These are phyloP conservation scores for Naganishia vishniacii DNA, from an alignment of 768 basidiomycete species.

Conservation along the genomic window DNA sequence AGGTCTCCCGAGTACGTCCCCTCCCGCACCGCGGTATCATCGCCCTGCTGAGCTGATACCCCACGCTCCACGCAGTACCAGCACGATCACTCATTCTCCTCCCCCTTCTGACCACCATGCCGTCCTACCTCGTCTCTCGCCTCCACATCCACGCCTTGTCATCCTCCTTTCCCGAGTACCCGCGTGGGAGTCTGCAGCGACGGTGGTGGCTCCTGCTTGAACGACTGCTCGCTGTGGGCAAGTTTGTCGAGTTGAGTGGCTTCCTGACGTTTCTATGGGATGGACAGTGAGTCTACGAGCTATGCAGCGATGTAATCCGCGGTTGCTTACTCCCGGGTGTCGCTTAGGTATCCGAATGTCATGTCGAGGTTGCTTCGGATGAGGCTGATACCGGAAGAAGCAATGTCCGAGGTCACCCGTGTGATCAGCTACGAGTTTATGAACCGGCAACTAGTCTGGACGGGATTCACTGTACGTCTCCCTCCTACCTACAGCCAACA, in stretches of 20 bases:
- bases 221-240: conserved; percentile 63
- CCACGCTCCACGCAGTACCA: conserved; percentile 51
- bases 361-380: conserved; percentile 71
- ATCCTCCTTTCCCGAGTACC: conserved; percentile 54
- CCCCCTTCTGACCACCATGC: conserved; percentile 58
- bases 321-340: no score
- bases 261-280: conserved; percentile 79
- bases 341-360: conserved; percentile 71
- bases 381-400: conserved; percentile 65
- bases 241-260: conserved; percentile 62
- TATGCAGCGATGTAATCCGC: not conserved
- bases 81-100: conserved; percentile 62
- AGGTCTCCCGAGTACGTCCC: not conserved
- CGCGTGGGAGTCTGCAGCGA: conserved; percentile 65
- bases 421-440: conserved; percentile 97
- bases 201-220: conserved; percentile 52
- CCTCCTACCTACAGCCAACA: no score
- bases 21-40: no score
- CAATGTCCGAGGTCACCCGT: conserved; percentile 57
- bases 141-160: conserved; percentile 71
- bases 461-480: conserved; percentile 80
- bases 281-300: conserved; percentile 61
- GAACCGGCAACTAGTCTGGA: conserved; percentile 99
- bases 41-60: not conserved
- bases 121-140: conserved; percentile 73